phyloP scores from a whole-genome alignment of 306 rosid species.

The Cercis canadensis region DNA sequence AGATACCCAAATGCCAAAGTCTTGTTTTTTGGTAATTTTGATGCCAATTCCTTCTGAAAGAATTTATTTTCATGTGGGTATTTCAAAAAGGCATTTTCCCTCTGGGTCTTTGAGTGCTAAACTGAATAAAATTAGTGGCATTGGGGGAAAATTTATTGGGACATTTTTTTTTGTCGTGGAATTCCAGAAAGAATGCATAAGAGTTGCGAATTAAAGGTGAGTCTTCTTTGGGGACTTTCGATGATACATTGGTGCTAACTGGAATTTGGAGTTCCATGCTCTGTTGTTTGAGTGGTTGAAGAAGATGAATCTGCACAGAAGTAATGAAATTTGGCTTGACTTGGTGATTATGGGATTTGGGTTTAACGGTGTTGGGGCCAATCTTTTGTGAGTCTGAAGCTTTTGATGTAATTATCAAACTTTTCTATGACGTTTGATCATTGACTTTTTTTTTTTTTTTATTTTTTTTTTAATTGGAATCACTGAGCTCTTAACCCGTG shows the following conservation, averaged over 20 bases:
- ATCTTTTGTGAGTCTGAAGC: slow-evolving; percentile 44
- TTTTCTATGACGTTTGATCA: slow-evolving; percentile 41
- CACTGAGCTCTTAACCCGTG: slow-evolving; percentile 40
- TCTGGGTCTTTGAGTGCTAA: slow-evolving; percentile 12
- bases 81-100: not conserved
- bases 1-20: slow-evolving; percentile 51
- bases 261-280: slow-evolving; percentile 31
- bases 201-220: slow-evolving; percentile 27
- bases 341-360: slow-evolving; percentile 45
- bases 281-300: slow-evolving; percentile 45
- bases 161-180: slow-evolving; percentile 5
- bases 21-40: slow-evolving; percentile 43
- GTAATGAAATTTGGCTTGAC: slow-evolving; percentile 40
- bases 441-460: slow-evolving; percentile 25
- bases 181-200: slow-evolving; percentile 32
- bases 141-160: slow-evolving; percentile 3
- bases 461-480: slow-evolving; percentile 25
- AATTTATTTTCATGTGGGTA: slow-evolving; percentile 2
- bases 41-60: slow-evolving; percentile 24
- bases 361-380: slow-evolving; percentile 31
- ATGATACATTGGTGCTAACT: slow-evolving; percentile 35
- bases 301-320: slow-evolving; percentile 38
- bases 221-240: slow-evolving; percentile 25
- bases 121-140: slow-evolving; percentile 17
- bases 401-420: slow-evolving; percentile 43